Base-by-base conservation (phyloP, 2,329 filamentous ascomycete genomes). In the Penicillium sp. region DNA sequence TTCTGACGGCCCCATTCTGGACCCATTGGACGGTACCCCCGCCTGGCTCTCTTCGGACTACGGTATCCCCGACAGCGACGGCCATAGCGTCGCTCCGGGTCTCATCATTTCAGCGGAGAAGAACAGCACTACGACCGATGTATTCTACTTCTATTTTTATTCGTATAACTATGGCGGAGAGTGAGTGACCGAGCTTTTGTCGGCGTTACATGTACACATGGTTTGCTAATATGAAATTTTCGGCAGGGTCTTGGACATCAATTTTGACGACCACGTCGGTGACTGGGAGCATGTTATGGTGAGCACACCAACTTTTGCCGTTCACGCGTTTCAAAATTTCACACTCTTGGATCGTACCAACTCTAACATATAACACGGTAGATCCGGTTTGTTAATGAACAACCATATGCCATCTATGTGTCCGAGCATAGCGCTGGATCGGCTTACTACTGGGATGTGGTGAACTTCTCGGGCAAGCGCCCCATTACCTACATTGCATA, bases 201-300 rank as follows among this genome's bases (percentile, higher is more conserved):
- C 14, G n/a, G 25, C 14, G 9, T 28, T 42, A 14, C 5, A 43
- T 25, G 2, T 11, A 4, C 4, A 14, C 8, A 16, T 39, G 11
- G 13, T 20, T 48, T 36, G 28, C 40, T 42, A 36, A 48, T 25
- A 8, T 30, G 9, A 6, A 20, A 3, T 18, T 28, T 16, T 48
- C 28, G 7, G 4, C 28, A 48, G 46, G 20, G 46, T 48, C 5
- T 11, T 48, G 39, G 46, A 44, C 33, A 48, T 48, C 39, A 48
- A 48, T 10, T 48, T 48, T 13, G 46, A 48, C 13, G 46, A 48
- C 16, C 46, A 48, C 31, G 39, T 48, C 28, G 46, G 46, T 35
- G 46, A 48, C 22, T 48, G 46, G 46, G 46, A 48, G 39, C 46
- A 48, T 7, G 39, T 44, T 10, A 48, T 48, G 46, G 46, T 48